Evolutionary conservation across 192 early-diverging fungal genomes (phyloP), one percentile per base, ranked within the genome.

Genomic region (Coemansia furcata): DNA sequence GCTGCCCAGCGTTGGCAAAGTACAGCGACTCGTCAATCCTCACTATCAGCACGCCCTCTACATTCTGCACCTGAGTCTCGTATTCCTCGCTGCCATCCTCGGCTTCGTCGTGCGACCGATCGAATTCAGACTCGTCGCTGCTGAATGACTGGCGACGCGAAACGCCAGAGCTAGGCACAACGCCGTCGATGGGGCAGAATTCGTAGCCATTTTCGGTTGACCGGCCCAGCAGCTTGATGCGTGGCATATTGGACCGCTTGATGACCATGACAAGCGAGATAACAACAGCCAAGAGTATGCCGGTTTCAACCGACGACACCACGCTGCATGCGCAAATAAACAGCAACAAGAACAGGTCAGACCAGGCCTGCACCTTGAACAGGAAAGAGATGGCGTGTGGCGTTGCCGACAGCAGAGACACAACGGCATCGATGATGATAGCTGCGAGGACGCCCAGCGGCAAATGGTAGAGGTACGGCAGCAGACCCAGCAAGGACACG

Each of bases 1-100:
- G 84, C 82, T 98, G 95, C 4, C 96, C 96, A 30, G 92, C 91
- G 71, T 99, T 99, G 49, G 96, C 96, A 87, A 99, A 99, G 75
- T 93, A 98, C 50, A 99, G 77, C 4, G 92, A 91, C 69, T 99
- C 98, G 63, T 96, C 92, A 19, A 99, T 86, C 37, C 91, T 87
- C 47, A 99, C 88, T 65, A 99, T 88, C 33, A 99, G 75, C 12
- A 89, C 89, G 17, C 92, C 95, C 59, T 94, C 90, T 26, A 96
- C 82, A 32, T 90, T 89, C 62, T 93, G 89, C 6, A 94, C 86
- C 42, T 77, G 73, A 23, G 87, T 76, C 14, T 60, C 63, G 49
- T 71, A 55, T 15, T 55, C 54, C 15, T 55, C 54, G 32, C 54
- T 55, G 54, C 54, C 54, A 17, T 64, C 76, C 29, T 65, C 67